Evolutionary conservation across 371 early-diverging fungal genomes (phyloP).

Genomic region (Basidiobolus meristosporus): DNA sequence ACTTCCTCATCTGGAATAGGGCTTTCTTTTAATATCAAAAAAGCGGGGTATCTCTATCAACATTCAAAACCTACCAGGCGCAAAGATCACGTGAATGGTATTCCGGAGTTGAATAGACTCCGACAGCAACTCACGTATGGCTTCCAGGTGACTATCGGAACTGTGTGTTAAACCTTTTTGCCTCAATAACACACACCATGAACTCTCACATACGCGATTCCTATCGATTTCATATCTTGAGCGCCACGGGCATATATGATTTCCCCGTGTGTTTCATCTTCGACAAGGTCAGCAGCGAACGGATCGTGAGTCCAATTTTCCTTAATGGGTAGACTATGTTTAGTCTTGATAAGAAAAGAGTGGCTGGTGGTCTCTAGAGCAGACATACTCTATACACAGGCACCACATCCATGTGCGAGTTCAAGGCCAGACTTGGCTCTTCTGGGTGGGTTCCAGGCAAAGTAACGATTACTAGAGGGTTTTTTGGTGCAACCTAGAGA

Average conservation of each 20-base stretch:
- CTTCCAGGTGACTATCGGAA: slow-evolving; percentile 39
- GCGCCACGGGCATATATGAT: slow-evolving; percentile 57
- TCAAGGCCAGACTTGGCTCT: slow-evolving; percentile 36
- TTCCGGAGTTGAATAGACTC: slow-evolving; percentile 25
- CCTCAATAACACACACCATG: too few relatives aligned
- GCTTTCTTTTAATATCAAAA: too few relatives aligned
- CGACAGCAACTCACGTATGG: slow-evolving; percentile 31
- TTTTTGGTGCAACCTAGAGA: slow-evolving; percentile 20
- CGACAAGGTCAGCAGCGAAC: slow-evolving; percentile 41
- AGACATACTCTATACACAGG: slow-evolving; percentile 36
- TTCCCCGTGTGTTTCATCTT: slow-evolving; percentile 21
- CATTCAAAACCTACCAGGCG: slow-evolving; percentile 21
- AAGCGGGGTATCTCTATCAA: neutral
- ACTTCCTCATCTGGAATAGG: slow-evolving; percentile 54
- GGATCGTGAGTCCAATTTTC: slow-evolving; percentile 54
- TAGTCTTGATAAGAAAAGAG: neutral
- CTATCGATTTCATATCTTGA: slow-evolving; percentile 81
- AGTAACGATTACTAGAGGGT: slow-evolving; percentile 51
- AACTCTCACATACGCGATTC: slow-evolving; percentile 22
- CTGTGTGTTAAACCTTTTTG: neutral
- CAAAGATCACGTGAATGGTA: slow-evolving; percentile 47
- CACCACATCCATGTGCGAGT: slow-evolving; percentile 73
- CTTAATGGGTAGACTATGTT: neutral
- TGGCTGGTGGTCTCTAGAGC: neutral
- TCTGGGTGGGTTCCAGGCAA: slow-evolving; percentile 28